A percentile compares a stretch with the other conserved stretches of the same genome.
phyloP scores from a whole-genome alignment of 208 protist species.

The Borovskyia barvae region DNA sequence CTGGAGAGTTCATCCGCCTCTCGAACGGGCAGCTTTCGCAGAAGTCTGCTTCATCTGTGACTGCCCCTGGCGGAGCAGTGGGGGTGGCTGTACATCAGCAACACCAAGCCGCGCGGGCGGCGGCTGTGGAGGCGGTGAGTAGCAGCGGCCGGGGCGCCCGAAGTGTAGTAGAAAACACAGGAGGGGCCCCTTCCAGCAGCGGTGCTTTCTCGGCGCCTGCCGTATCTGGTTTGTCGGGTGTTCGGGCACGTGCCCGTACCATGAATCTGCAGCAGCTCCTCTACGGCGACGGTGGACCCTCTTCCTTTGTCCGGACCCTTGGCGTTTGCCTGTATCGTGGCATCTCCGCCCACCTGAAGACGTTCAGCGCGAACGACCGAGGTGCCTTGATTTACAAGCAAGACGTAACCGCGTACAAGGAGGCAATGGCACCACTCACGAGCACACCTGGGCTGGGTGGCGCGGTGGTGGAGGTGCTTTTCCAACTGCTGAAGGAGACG shows the following conservation, averaged over 20 bases:
- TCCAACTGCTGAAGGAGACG: slow-evolving; percentile 82
- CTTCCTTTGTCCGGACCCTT: slow-evolving; percentile 80
- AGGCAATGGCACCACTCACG: slow-evolving; percentile 74
- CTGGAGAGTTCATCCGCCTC: slow-evolving; percentile 80
- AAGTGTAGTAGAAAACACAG: background rate
- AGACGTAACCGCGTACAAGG: slow-evolving; percentile 86
- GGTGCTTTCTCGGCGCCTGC: background rate
- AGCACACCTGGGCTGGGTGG: slow-evolving; percentile 70
- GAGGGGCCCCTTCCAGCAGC: background rate
- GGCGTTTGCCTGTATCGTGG: slow-evolving; percentile 86
- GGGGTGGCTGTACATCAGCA: slow-evolving; percentile 17
- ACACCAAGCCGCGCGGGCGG: slow-evolving; percentile 12
- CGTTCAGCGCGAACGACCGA: slow-evolving; percentile 62
- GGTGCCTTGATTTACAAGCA: slow-evolving; percentile 87
- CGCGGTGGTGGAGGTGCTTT: slow-evolving; percentile 80
- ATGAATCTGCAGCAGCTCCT: slow-evolving; percentile 86
- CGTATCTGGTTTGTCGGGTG: slow-evolving; percentile 29
- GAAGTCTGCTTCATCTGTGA: slow-evolving; percentile 20
- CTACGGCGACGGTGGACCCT: slow-evolving; percentile 80
- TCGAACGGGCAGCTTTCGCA: slow-evolving; percentile 64
- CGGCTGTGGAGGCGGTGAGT: slow-evolving; percentile 5
- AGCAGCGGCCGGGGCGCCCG: background rate
- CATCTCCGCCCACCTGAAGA: slow-evolving; percentile 71
- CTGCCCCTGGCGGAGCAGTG: slow-evolving; percentile 1
- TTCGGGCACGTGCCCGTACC: slow-evolving; percentile 56